Base-by-base conservation (phyloP, 2,329 filamentous ascomycete species). In the Hirsutella thompsonii region DNA sequence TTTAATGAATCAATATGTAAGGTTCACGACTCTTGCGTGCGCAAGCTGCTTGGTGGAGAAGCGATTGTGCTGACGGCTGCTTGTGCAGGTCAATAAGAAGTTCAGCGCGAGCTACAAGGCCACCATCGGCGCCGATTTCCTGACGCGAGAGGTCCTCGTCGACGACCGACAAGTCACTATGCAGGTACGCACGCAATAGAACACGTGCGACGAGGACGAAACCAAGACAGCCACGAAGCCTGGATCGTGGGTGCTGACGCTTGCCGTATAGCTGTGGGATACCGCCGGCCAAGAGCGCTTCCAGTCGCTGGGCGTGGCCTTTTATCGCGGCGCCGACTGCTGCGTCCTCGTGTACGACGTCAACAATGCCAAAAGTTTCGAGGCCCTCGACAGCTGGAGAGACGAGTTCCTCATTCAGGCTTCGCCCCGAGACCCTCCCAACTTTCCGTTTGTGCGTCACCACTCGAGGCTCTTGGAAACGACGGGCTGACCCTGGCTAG, bases 1-100 rank as follows among this genome's bases (percentile, higher is more conserved):
- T 67, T 80, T 98, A 77, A 98, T 98, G 92, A 98, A 98, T 70
- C 92, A 98, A 96, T 98, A 96, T 85, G 92, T 96, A 79, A 63
- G 84, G n/a, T n/a, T n/a, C n/a, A n/a, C n/a, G n/a, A n/a, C n/a
- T n/a, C n/a, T n/a, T n/a, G n/a, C n/a, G n/a, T n/a, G n/a, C n/a
- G n/a, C n/a, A n/a, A n/a, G n/a, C n/a, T n/a, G n/a, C n/a, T n/a
- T n/a, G n/a, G n/a, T n/a, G n/a, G n/a, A n/a, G n/a, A n/a, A n/a
- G n/a, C n/a, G n/a, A n/a, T 26, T 11, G 52, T 42, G 37, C 20
- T 13, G 26, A 10, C 20, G n/a, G 4, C 40, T 32, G 16, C 5
- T 18, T 3, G 8, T 29, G 1, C 52, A 96, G 90, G 90, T 98
- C 76, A 98, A 98, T 74, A 98, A 98, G 72, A 96, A 98, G 65